These are phyloP conservation scores for Stevia rebaudiana DNA, from an alignment of 140 eudicot genomes.

Conservation along the genomic window DNA sequence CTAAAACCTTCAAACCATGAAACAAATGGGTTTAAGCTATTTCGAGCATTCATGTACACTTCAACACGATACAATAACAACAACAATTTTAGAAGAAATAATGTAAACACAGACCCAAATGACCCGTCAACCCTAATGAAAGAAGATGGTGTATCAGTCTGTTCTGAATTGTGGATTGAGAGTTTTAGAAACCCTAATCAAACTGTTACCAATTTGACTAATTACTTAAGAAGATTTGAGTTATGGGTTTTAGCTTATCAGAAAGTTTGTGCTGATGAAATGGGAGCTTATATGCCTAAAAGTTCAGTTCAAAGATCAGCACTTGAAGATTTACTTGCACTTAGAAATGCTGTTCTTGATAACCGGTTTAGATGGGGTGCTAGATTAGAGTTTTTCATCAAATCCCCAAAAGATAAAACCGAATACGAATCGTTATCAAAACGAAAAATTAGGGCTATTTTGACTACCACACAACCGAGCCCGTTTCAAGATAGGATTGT, in stretches of 20 bases:
- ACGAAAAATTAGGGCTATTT: constrained; percentile 71
- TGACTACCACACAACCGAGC: constrained; percentile 71
- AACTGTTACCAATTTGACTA: constrained; percentile 54
- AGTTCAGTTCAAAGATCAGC: constrained; percentile 69
- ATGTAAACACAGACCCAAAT: constrained; percentile 41
- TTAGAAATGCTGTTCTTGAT: constrained; percentile 85
- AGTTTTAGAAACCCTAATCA: constrained; percentile 61
- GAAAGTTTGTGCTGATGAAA: constrained; percentile 85
- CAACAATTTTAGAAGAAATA: constrained; percentile 21
- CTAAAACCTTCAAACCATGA: constrained; percentile 26
- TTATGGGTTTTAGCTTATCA: constrained; percentile 90
- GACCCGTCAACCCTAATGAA: constrained; percentile 83
- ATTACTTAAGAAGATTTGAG: constrained; percentile 68
- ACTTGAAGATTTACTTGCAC: constrained; percentile 67
- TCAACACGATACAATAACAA: constrained; percentile 26
- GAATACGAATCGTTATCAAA: constrained; percentile 80
- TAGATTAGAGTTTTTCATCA: constrained; percentile 69
- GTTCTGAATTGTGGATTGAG: constrained; percentile 80
- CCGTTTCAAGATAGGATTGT: constrained; percentile 79
- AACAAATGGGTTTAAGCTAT: constrained; percentile 32
- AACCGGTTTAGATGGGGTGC: constrained; percentile 82
- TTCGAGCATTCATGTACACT: constrained; percentile 41
- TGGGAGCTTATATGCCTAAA: constrained; percentile 78
- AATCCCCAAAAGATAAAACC: constrained; percentile 79
- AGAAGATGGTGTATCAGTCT: constrained; percentile 82